phyloP scores from a whole-genome alignment of 352 stramenopile genomes.

The Phytopythium litorale region DNA sequence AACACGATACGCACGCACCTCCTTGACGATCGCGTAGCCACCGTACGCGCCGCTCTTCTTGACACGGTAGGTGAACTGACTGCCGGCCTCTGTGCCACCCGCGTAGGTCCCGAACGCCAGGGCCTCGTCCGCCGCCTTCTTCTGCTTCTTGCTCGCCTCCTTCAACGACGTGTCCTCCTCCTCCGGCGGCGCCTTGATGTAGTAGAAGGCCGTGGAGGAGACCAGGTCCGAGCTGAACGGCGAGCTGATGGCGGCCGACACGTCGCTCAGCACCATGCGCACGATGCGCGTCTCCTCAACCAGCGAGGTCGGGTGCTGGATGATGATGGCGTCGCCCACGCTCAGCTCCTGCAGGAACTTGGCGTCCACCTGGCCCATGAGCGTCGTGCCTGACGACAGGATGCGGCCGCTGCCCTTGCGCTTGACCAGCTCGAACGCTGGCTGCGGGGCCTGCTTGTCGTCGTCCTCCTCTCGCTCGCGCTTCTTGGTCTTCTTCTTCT shows the following conservation, averaged over 20 bases:
- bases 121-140: conserved; percentile 47
- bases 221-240: conserved; percentile 88
- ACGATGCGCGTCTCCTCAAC: conserved; percentile 87
- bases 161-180: conserved; percentile 36
- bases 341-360: conserved; percentile 82
- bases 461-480: conserved; percentile 26
- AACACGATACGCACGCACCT: conserved; percentile 24
- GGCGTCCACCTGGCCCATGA: conserved; percentile 81
- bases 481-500: conserved; percentile 46
- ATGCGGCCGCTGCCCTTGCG: conserved; percentile 73
- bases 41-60: conserved; percentile 84
- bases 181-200: conserved; percentile 80
- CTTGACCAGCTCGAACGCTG: conserved; percentile 75
- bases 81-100: conserved; percentile 69
- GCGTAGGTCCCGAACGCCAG: conserved; percentile 88
- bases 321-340: conserved; percentile 82
- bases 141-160: conserved; percentile 47
- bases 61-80: conserved; percentile 67
- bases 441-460: conserved; percentile 17
- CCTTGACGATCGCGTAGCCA: conserved; percentile 85
- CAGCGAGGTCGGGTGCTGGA: conserved; percentile 85
- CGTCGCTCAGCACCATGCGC: conserved; percentile 88
- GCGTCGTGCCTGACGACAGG: conserved; percentile 81
- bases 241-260: conserved; percentile 81
- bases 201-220: conserved; percentile 86